Evolutionary conservation across 495 filamentous ascomycete genomes (phyloP), one percentile per base, ranked within the genome.

Genomic region (Neurospora hispaniola): DNA sequence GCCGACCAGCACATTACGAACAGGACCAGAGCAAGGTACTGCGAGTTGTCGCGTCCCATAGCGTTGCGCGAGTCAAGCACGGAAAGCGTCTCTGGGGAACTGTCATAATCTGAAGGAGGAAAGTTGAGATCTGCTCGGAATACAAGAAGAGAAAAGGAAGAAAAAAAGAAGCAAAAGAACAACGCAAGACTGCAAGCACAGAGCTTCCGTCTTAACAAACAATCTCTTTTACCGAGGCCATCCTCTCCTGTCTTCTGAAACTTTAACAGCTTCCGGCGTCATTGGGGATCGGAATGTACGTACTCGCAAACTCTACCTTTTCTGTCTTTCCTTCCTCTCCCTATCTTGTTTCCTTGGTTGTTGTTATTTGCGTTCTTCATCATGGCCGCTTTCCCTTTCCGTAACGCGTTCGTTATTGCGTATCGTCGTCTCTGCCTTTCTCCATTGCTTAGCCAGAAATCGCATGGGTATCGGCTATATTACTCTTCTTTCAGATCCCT

Each of bases 201-300:
- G 77, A 80, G 79, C 79, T 66, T 76, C 74, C 73, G 48, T 75
- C 77, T 78, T 78, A 43, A 71, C 69, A 71, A 72, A 72, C 75
- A 70, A 69, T 76, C 71, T 77, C 74, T 76, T 75, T 74, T 72
- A 75, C 62, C 43, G 66, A 71, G 71, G 72, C 42, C 68, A 62
- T 43, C 42, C 41, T 35, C 71, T 73, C 42, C 71, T 73, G 44
- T 76, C 70, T 71, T 74, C 66, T 73, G 70, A 69, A 70, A 43
- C 27, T 66, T 76, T 70, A 71, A 69, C 71, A 73, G 70, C 74
- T 74, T 78, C 74, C 71, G 48, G 71, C 73, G 41, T 76, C 71
- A 74, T 74, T 71, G 71, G 70, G 73, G 78, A 78, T 76, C 75
- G 79, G 78, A 80, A 74, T 80, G 79, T 80, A 80, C 79, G 79